A percentile compares a stretch with the other conserved stretches of the same genome.
phyloP scores from a whole-genome alignment of 768 basidiomycete species.

The Suillus sp. region DNA sequence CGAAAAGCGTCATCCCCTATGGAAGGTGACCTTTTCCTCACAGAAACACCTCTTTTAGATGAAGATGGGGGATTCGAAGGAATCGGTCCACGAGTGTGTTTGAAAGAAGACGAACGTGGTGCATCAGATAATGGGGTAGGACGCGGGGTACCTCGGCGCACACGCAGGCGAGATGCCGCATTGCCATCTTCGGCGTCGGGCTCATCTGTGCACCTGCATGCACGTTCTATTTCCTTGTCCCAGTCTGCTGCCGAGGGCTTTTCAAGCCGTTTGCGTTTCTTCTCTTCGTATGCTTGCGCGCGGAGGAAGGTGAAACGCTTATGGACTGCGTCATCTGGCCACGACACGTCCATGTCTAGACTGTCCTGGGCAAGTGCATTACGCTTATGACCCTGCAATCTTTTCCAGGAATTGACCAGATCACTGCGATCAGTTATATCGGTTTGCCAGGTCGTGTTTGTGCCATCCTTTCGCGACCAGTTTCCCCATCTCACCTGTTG shows the following conservation, averaged over 20 bases:
- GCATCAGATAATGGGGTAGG: background rate
- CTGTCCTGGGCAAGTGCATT: constrained; percentile 30
- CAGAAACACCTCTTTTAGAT: background rate
- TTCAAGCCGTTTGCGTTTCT: constrained; percentile 28
- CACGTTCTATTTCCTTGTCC: constrained; percentile 31
- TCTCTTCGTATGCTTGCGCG: constrained; percentile 49
- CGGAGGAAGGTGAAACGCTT: constrained; percentile 46
- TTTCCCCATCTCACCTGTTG: constrained; percentile 53
- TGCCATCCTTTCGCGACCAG: constrained; percentile 54
- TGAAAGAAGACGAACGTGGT: background rate
- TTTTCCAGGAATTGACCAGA: constrained; percentile 38
- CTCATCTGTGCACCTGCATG: constrained; percentile 24
- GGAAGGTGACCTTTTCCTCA: background rate
- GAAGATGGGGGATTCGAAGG: background rate
- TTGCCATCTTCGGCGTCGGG: constrained; percentile 28
- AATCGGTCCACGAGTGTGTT: background rate
- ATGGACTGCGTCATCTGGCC: constrained; percentile 45
- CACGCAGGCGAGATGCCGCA: constrained; percentile 10
- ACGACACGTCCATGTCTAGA: constrained; percentile 40
- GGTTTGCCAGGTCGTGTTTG: constrained; percentile 56
- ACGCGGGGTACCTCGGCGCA: constrained; percentile 7
- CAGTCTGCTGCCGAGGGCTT: constrained; percentile 21
- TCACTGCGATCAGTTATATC: constrained; percentile 21
- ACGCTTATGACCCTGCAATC: constrained; percentile 34
- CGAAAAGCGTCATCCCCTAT: constrained; percentile 4